These are phyloP conservation scores for Fonsecaea multimorphosa DNA, from an alignment of 2,329 filamentous ascomycete genomes.

Conservation along the genomic window DNA sequence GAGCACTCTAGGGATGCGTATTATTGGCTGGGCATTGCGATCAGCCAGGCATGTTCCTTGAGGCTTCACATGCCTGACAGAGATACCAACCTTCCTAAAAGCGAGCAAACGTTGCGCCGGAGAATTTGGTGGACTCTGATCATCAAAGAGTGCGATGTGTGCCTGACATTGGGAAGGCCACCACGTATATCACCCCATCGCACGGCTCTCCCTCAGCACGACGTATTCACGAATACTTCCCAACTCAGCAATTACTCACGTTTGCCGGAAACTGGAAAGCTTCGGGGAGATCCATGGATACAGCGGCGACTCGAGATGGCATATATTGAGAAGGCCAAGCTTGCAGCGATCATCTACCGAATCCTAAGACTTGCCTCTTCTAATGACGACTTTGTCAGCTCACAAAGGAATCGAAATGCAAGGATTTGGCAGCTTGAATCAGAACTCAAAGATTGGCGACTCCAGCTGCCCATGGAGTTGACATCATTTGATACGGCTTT, in stretches of 20 bases:
- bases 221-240: constrained; percentile 3
- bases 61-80: constrained; percentile 5
- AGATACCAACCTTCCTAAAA: neutral
- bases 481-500: constrained; percentile 9
- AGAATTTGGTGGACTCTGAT: constrained; percentile 20
- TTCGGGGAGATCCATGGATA: constrained; percentile 14
- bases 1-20: constrained; percentile 10
- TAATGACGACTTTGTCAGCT: neutral
- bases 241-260: constrained; percentile 5
- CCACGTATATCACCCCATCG: constrained; percentile 14
- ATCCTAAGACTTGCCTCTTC: constrained; percentile 8
- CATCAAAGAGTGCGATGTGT: constrained; percentile 19
- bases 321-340: constrained; percentile 18
- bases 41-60: constrained; percentile 13
- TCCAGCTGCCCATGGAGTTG: constrained; percentile 15
- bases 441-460: constrained; percentile 20
- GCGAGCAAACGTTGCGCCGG: constrained; percentile 10
- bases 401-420: constrained; percentile 1
- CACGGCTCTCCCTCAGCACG: constrained; percentile 5
- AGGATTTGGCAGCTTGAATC: constrained; percentile 25
- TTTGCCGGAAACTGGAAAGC: constrained; percentile 14
- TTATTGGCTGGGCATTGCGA: constrained; percentile 18
- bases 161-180: constrained; percentile 13
- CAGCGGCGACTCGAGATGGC: constrained; percentile 16
- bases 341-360: constrained; percentile 10